phyloP scores from a whole-genome alignment of 768 basidiomycete genomes.

The Russula griseocarnosa region DNA sequence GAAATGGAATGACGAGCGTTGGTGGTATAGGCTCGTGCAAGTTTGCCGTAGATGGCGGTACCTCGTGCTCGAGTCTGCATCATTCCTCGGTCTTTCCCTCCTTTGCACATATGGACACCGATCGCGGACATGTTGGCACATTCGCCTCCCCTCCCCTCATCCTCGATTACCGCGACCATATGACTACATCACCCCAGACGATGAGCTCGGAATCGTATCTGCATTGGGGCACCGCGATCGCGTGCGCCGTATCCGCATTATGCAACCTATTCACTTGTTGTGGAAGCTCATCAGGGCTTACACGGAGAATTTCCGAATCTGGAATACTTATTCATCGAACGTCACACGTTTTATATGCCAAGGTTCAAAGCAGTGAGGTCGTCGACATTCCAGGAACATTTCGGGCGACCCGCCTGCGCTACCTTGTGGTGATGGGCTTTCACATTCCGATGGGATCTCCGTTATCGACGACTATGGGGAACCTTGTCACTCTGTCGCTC shows the following conservation, averaged over 20 bases:
- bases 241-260: neutral
- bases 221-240: neutral
- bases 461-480: neutral
- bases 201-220: neutral
- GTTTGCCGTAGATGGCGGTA: conserved; percentile 2
- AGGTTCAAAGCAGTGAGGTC: too few species aligned
- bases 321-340: neutral
- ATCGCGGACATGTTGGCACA: neutral
- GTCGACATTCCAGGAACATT: neutral
- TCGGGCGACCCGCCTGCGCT: neutral
- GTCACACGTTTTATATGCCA: too few species aligned
- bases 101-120: neutral
- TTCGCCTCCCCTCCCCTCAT: neutral
- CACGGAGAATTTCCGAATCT: neutral
- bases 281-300: neutral
- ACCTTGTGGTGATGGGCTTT: neutral
- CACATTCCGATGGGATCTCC: neutral
- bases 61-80: neutral
- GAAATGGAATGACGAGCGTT: neutral
- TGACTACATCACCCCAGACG: neutral
- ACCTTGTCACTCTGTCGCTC: neutral
- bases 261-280: neutral
- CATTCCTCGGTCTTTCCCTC: neutral
- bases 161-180: neutral
- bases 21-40: neutral